Conservation (phyloP, 371 early-diverging fungal species). For the Fennellomyces sp. region DNA sequence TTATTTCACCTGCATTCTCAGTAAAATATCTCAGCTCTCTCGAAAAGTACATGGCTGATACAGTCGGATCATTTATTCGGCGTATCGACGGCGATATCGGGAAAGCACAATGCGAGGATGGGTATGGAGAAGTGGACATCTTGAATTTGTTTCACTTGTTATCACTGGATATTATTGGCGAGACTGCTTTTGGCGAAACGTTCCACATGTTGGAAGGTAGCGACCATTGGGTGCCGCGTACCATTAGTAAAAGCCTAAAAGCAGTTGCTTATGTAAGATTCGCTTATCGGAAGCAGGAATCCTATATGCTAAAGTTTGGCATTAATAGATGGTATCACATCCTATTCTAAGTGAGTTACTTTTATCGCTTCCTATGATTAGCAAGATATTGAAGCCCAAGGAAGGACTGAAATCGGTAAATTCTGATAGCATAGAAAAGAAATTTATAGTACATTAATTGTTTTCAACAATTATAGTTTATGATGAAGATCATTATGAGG, state of each 20-base stretch:
- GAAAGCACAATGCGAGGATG: constrained; percentile 1
- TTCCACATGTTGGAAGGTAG: constrained; percentile 50
- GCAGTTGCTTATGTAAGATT: not conserved
- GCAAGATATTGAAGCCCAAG: not conserved
- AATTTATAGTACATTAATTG: not conserved
- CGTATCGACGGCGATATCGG: constrained; percentile 22
- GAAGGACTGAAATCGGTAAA: not conserved
- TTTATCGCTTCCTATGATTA: not conserved
- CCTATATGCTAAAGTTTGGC: not conserved
- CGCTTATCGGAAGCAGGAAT: not conserved
- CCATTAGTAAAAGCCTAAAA: constrained; percentile 8
- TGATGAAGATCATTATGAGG: constrained; percentile 26
- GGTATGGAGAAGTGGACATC: constrained; percentile 30
- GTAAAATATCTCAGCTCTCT: constrained; percentile 40
- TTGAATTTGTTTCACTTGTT: constrained; percentile 37
- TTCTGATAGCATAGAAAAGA: not conserved
- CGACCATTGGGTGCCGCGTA: constrained; percentile 31
- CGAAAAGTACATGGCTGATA: constrained; percentile 31
- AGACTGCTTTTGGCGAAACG: constrained; percentile 37
- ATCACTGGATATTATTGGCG: constrained; percentile 50
- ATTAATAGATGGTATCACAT: constrained; percentile 8
- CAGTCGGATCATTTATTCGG: constrained; percentile 18
- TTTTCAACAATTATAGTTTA: constrained; percentile 22
- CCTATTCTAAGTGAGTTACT: not conserved
- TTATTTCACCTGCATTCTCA: constrained; percentile 49